Evolutionary conservation across 192 early-diverging fungal genomes (phyloP).

Genomic region (Mortierella alpina): DNA sequence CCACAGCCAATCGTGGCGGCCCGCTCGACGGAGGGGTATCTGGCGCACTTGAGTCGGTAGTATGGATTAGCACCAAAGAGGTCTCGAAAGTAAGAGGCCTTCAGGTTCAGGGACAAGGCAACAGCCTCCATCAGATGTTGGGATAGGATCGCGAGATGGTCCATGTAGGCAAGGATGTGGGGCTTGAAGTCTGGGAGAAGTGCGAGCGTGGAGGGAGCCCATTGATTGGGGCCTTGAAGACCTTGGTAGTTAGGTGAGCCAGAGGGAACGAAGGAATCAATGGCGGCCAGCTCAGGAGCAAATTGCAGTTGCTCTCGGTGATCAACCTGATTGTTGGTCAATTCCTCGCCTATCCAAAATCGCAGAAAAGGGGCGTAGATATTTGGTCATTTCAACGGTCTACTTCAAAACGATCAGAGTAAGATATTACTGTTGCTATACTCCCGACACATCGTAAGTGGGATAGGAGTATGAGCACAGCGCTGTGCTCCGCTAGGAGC

Average conservation of each 20-base stretch:
- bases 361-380: too few species aligned
- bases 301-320: constrained; percentile 71
- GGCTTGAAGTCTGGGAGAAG: constrained; percentile 57
- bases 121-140: constrained; percentile 58
- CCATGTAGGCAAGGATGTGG: constrained; percentile 52
- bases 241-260: constrained; percentile 56
- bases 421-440: too few species aligned
- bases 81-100: constrained; percentile 48
- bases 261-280: constrained; percentile 4
- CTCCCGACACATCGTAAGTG: not conserved
- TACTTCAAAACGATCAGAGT: too few species aligned
- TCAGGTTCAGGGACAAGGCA: constrained; percentile 58
- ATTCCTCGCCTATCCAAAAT: constrained; percentile 21
- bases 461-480: not conserved
- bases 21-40: constrained; percentile 56
- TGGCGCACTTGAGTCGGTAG: constrained; percentile 57
- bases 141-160: constrained; percentile 56
- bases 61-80: constrained; percentile 57
- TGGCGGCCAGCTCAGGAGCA: constrained; percentile 53
- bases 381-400: too few species aligned
- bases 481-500: too few species aligned
- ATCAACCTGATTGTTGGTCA: constrained; percentile 43
- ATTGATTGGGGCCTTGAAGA: constrained; percentile 69
- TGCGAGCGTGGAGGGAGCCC: constrained; percentile 55
- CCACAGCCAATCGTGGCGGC: constrained; percentile 57